These are phyloP conservation scores for Leccinellum albellum DNA, from an alignment of 768 basidiomycete species.

Conservation along the genomic window DNA sequence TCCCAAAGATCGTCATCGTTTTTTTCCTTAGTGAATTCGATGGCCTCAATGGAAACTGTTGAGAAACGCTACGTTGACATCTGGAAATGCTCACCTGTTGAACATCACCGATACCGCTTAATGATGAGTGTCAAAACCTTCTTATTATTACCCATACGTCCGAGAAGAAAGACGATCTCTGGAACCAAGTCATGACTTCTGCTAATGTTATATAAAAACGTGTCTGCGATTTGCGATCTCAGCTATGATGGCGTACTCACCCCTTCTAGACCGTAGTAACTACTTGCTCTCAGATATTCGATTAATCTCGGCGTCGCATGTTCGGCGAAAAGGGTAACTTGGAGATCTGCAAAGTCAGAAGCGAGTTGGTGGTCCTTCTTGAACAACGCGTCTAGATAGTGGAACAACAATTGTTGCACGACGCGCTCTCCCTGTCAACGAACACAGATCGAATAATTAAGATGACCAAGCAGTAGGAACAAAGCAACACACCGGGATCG, in stretches of 20 bases:
- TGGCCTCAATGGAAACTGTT: constrained; percentile 53
- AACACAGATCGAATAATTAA: neutral
- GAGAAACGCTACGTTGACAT: neutral
- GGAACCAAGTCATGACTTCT: constrained; percentile 81
- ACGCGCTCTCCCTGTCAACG: constrained; percentile 71
- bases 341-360: constrained; percentile 78
- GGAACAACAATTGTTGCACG: constrained; percentile 86
- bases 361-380: constrained; percentile 81
- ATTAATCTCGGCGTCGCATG: constrained; percentile 75
- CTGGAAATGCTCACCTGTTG: constrained; percentile 54
- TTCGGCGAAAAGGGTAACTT: constrained; percentile 91
- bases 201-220: constrained; percentile 56
- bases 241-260: constrained; percentile 34
- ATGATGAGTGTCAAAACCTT: constrained; percentile 92
- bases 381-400: constrained; percentile 89
- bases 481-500: constrained; percentile 72
- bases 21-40: constrained; percentile 97
- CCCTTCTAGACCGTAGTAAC: constrained; percentile 84
- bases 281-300: constrained; percentile 88
- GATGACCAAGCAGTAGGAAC: neutral
- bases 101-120: constrained; percentile 89
- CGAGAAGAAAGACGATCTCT: constrained; percentile 97
- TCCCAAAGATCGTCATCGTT: constrained; percentile 98
- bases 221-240: neutral
- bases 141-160: constrained; percentile 97